A percentile compares a stretch with the other conserved stretches of the same genome.
phyloP scores from a whole-genome alignment of 2,329 filamentous ascomycete species.

The Pseudophaeomoniella oleicola region DNA sequence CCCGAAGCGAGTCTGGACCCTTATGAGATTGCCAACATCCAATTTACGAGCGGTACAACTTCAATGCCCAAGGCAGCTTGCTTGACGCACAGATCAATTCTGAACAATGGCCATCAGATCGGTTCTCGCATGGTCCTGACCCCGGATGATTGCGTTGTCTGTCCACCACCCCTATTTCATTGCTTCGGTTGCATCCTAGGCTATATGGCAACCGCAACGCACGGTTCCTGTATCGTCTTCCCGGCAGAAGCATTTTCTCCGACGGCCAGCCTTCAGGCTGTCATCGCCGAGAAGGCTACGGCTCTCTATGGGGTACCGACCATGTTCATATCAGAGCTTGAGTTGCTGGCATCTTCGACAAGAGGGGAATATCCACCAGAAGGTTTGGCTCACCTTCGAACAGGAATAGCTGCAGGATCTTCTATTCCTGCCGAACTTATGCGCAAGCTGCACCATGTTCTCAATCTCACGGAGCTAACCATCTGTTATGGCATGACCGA shows the following conservation, averaged over 20 bases:
- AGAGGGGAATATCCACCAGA: slow-evolving; percentile 28
- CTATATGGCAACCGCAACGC: slow-evolving; percentile 89
- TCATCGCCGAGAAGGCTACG: slow-evolving; percentile 49
- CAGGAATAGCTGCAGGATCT: slow-evolving; percentile 82
- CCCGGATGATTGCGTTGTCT: slow-evolving; percentile 52
- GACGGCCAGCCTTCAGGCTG: slow-evolving; percentile 48
- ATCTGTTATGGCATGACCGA: slow-evolving; percentile 98
- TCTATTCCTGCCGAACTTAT: slow-evolving; percentile 57
- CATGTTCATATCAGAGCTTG: slow-evolving; percentile 85
- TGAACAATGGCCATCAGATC: slow-evolving; percentile 84
- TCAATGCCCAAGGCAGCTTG: slow-evolving; percentile 83
- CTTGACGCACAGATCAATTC: slow-evolving; percentile 67
- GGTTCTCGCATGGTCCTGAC: slow-evolving; percentile 70
- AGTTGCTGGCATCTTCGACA: slow-evolving; percentile 44
- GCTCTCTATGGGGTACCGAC: slow-evolving; percentile 81
- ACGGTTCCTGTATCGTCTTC: slow-evolving; percentile 67
- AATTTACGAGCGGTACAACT: slow-evolving; percentile 95
- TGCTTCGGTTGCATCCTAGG: slow-evolving; percentile 85
- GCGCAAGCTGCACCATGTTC: slow-evolving; percentile 53
- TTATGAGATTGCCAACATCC: slow-evolving; percentile 76
- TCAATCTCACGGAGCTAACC: slow-evolving; percentile 70
- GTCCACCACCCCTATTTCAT: slow-evolving; percentile 40
- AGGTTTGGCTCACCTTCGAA: slow-evolving; percentile 54
- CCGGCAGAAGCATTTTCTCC: slow-evolving; percentile 80
- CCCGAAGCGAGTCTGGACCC: slow-evolving; percentile 21